Conservation (phyloP, 2,329 filamentous ascomycete species). For the Tolypocladium ophioglossoides region DNA sequence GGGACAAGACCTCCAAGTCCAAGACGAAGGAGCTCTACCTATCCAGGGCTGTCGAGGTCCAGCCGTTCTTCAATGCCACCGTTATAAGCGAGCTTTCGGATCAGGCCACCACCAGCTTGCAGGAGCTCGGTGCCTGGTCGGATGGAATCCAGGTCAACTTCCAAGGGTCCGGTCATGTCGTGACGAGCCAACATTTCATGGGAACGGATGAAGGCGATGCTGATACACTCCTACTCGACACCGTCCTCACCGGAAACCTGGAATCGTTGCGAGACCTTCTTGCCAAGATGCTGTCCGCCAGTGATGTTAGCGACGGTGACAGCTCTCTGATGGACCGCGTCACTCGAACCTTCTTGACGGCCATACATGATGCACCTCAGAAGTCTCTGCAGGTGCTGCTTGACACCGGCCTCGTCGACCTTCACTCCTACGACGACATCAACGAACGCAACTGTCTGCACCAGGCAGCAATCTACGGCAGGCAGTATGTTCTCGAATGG, state of each 20-base stretch:
- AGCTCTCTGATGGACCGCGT: constrained; percentile 59
- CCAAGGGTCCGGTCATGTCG: constrained; percentile 52
- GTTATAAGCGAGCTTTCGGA: constrained; percentile 96
- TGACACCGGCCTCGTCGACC: constrained; percentile 71
- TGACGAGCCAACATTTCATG: constrained; percentile 53
- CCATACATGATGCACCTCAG: constrained; percentile 74
- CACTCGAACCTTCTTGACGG: constrained; percentile 81
- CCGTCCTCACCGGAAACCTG: constrained; percentile 71
- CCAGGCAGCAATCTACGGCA: constrained; percentile 91
- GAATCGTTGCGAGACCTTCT: constrained; percentile 72
- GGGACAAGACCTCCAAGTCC: constrained; percentile 99
- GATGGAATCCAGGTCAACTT: constrained; percentile 91
- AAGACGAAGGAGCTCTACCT: constrained; percentile 97
- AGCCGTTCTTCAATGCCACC: constrained; percentile 95
- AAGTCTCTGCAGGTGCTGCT: constrained; percentile 67
- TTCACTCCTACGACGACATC: constrained; percentile 94
- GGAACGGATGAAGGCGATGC: constrained; percentile 82
- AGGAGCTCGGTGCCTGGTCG: constrained; percentile 93
- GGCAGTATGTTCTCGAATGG: constrained; percentile 63
- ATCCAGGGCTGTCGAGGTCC: constrained; percentile 89
- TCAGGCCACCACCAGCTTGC: constrained; percentile 88
- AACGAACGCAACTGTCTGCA: constrained; percentile 95
- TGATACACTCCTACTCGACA: constrained; percentile 79
- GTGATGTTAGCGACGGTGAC: constrained; percentile 46
- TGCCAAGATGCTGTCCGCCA: constrained; percentile 51